Conservation (phyloP, 805 yeast species). For the Spathaspora gorwiae region DNA sequence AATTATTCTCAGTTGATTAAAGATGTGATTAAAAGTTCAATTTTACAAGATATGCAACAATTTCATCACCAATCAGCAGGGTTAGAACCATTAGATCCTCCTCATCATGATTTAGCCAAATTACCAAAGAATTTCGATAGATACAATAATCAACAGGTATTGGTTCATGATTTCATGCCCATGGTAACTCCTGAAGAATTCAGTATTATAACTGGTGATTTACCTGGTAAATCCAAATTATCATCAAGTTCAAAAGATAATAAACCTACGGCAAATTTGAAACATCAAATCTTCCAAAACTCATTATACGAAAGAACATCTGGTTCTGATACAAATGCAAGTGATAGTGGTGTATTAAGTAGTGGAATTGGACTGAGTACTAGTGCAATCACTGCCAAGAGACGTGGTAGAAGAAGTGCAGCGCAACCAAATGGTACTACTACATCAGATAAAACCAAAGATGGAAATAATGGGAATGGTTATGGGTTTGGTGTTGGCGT, state of each 20-base stretch:
- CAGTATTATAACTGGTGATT: slow-evolving; percentile 35
- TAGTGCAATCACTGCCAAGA: slow-evolving; percentile 16
- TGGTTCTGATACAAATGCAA: slow-evolving; percentile 36
- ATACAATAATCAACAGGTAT: slow-evolving; percentile 1
- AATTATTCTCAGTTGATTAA: slow-evolving; percentile 29
- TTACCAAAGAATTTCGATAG: neutral
- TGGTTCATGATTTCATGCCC: slow-evolving; percentile 41
- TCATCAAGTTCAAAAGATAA: slow-evolving; percentile 7
- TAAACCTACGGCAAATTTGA: slow-evolving; percentile 15
- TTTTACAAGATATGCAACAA: slow-evolving; percentile 7
- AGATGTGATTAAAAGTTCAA: slow-evolving; percentile 16
- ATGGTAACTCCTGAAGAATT: slow-evolving; percentile 34
- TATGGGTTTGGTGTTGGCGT: neutral
- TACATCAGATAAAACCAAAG: slow-evolving; percentile 11
- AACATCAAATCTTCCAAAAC: slow-evolving; percentile 38
- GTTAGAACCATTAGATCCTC: neutral
- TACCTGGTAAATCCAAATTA: slow-evolving; percentile 7
- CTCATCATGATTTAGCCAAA: slow-evolving; percentile 1
- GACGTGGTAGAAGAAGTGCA: slow-evolving; percentile 36
- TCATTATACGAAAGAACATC: slow-evolving; percentile 37
- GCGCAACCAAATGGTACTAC: neutral
- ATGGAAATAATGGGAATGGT: neutral
- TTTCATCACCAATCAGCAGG: neutral
- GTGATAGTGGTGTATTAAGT: slow-evolving; percentile 10
- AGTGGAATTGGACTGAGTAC: slow-evolving; percentile 6